These are phyloP conservation scores for Rhynchospora tenuis DNA, from an alignment of 176 grass and related monocot genomes.

Conservation along the genomic window DNA sequence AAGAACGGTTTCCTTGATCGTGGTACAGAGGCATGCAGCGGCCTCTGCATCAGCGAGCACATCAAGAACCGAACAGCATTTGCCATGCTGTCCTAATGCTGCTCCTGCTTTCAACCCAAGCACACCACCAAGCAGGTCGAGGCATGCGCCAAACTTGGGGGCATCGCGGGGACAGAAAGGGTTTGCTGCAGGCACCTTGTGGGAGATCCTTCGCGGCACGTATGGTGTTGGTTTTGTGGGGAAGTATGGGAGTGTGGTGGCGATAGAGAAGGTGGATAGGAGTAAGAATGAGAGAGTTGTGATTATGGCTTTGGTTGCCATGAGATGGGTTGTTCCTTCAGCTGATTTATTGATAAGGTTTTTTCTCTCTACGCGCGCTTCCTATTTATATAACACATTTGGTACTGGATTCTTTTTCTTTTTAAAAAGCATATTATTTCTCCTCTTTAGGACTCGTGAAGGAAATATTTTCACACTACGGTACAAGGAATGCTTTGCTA, in stretches of 20 bases:
- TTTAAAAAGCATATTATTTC: not conserved
- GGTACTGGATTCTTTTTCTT: not conserved
- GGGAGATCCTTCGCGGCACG: not conserved
- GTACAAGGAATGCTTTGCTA: not conserved
- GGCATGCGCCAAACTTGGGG: constrained; percentile 56
- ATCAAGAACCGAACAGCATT: constrained; percentile 48
- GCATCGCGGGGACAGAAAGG: constrained; percentile 69
- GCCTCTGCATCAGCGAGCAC: constrained; percentile 50
- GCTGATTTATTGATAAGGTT: not conserved
- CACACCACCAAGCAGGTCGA: constrained; percentile 32
- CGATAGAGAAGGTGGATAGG: not conserved
- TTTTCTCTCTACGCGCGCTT: not conserved
- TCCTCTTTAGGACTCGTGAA: not conserved
- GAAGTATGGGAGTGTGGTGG: not conserved
- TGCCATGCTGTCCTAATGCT: constrained; percentile 27
- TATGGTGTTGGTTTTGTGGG: constrained; percentile 1
- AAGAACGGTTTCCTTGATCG: constrained; percentile 57
- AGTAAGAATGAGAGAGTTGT: not conserved
- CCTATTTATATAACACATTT: constrained; percentile 9
- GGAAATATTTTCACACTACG: not conserved
- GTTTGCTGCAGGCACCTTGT: constrained; percentile 12
- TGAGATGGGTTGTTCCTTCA: not conserved
- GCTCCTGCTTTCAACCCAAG: constrained; percentile 2
- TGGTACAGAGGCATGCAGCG: constrained; percentile 72
- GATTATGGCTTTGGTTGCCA: constrained; percentile 13